Percentiles rank a stretch among this genome's conserved stretches.
Evolutionary conservation across 78 protist genomes (phyloP).

Genomic region (Cavenderia fasciculata): DNA sequence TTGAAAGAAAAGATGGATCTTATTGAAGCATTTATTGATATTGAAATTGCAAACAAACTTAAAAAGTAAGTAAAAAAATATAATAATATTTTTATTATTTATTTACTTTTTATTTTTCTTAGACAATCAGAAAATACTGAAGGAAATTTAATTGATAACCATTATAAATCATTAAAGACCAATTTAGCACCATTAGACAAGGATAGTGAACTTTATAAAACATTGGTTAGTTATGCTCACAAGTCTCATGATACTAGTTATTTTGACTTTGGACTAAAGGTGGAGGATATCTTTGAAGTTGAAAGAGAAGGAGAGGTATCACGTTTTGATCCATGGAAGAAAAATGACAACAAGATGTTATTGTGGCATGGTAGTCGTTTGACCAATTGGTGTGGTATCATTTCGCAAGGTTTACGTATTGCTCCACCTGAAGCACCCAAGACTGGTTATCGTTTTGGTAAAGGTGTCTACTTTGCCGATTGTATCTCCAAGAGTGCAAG

Average conservation of each 20-base stretch:
- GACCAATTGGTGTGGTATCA: conserved; percentile 90
- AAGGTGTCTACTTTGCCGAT: conserved; percentile 85
- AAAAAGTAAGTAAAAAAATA: conserved; percentile 15
- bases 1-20: conserved; percentile 72
- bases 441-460: conserved; percentile 92
- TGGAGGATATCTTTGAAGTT: conserved; percentile 76
- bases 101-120: not conserved
- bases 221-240: conserved; percentile 22
- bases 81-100: not conserved
- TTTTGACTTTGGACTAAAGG: conserved; percentile 31
- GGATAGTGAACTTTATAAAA: conserved; percentile 16
- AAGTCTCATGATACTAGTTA: conserved; percentile 55
- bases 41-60: conserved; percentile 83
- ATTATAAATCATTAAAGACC: conserved; percentile 73
- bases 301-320: conserved; percentile 80
- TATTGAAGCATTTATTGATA: conserved; percentile 82
- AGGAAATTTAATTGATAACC: conserved; percentile 30
- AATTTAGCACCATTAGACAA: conserved; percentile 61
- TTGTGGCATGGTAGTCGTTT: conserved; percentile 92
- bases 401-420: conserved; percentile 89
- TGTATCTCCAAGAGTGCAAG: conserved; percentile 73
- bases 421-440: conserved; percentile 93
- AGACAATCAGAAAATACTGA: conserved; percentile 29
- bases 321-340: conserved; percentile 67
- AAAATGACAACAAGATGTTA: conserved; percentile 55